A percentile compares a stretch with the other conserved stretches of the same genome.
Evolutionary conservation across 2,329 filamentous ascomycete species (phyloP).

Genomic region (Lizonia empirigonia): DNA sequence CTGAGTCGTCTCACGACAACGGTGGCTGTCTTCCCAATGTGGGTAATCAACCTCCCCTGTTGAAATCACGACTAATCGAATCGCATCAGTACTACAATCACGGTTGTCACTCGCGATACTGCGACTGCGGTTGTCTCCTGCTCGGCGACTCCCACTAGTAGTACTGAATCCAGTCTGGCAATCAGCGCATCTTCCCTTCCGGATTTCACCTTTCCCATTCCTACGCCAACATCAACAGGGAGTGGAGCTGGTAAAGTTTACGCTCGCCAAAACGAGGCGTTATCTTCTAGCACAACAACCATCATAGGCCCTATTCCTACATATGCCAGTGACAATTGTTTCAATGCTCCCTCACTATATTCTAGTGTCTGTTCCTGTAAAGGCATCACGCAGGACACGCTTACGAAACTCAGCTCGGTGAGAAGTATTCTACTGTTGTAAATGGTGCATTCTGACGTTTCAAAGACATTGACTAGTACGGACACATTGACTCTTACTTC

Average conservation of each 20-base stretch:
- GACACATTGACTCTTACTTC: conserved; percentile 10
- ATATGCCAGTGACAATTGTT: conserved; percentile 30
- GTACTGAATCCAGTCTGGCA: not conserved
- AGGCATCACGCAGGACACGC: conserved; percentile 20
- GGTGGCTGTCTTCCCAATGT: conserved; percentile 33
- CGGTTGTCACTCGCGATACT: conserved; percentile 6
- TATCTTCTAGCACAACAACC: conserved; percentile 16
- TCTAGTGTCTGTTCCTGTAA: conserved; percentile 37
- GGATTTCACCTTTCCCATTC: not conserved
- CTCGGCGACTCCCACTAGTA: not conserved
- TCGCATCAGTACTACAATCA: conserved; percentile 14
- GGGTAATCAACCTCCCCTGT: not conserved
- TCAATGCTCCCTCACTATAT: conserved; percentile 18
- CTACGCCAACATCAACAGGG: not conserved
- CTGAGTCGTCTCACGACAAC: conserved; percentile 34
- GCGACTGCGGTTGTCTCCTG: not conserved
- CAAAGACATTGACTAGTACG: conserved; percentile 19
- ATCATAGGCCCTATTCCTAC: conserved; percentile 29
- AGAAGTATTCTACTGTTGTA: conserved; percentile 1
- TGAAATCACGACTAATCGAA: not conserved
- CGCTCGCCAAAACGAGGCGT: not conserved
- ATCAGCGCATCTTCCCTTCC: not conserved
- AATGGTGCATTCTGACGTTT: conserved; percentile 2
- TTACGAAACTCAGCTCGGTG: conserved; percentile 31
- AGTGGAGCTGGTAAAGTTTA: not conserved